Conservation (phyloP, 2,329 filamentous ascomycete species). For the Phialophora tarda region DNA sequence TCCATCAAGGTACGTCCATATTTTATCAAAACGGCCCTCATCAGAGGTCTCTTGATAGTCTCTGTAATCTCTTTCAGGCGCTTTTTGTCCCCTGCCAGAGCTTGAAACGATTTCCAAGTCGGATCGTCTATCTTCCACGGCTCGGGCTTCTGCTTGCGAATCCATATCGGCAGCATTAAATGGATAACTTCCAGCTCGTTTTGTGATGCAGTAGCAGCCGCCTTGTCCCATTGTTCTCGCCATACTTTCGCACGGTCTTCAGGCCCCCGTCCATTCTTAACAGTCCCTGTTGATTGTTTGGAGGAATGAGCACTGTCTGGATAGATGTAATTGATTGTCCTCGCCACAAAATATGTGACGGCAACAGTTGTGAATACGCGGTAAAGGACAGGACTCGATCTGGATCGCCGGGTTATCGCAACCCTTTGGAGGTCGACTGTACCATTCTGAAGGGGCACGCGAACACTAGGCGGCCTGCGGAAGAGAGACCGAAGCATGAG, state of each 20-base stretch:
- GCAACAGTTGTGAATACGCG: conserved; percentile 36
- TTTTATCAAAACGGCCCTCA: conserved; percentile 14
- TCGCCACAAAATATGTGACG: conserved; percentile 33
- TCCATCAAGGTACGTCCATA: conserved; percentile 12
- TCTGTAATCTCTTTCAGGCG: conserved; percentile 26
- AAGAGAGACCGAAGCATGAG: conserved; percentile 39
- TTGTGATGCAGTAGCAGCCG: neutral
- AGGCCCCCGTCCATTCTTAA: conserved; percentile 6
- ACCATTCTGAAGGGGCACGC: conserved; percentile 37
- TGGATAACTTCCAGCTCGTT: conserved; percentile 17
- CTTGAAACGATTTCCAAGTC: conserved; percentile 36
- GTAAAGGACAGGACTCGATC: conserved; percentile 27
- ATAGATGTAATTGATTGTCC: conserved; percentile 25
- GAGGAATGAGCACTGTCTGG: conserved; percentile 12
- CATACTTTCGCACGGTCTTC: neutral
- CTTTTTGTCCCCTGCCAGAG: conserved; percentile 35
- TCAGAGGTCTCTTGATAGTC: conserved; percentile 21
- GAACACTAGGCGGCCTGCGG: conserved; percentile 36
- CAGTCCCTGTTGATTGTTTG: neutral
- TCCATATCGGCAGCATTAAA: conserved; percentile 37
- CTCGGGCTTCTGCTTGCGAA: conserved; percentile 23
- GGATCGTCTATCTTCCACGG: conserved; percentile 33
- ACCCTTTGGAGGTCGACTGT: conserved; percentile 34
- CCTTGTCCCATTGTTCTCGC: conserved; percentile 15
- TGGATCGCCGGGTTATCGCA: conserved; percentile 30